Evolutionary conservation across 192 early-diverging fungal species (phyloP), one percentile per base, ranked within the genome.

Genomic region (Podila verticillata): DNA sequence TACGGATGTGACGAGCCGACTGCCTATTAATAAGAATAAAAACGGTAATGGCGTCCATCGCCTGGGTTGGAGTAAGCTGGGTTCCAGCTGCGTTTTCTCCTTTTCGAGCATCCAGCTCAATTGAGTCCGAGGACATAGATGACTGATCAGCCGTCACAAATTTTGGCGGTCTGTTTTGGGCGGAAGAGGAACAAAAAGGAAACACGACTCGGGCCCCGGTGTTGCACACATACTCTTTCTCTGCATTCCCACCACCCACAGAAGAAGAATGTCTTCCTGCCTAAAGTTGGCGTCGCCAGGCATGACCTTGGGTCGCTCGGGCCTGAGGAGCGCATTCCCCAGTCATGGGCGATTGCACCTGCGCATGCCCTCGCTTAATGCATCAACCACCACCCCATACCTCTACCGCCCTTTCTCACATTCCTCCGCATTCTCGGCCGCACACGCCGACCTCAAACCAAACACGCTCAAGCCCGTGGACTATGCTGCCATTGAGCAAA

Each of bases 401-500:
- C 7, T 62, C 61, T n/a, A 31, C 61, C 61, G 29, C 13, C 61
- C 34, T 19, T 66, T 66, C 49, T 60, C 62, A 5, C 34, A 57
- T 54, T 57, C 70, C 34, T 67, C 65, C 31, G 57, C 66, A 17
- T 64, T 67, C 58, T 63, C 74, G 7, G 57, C 68, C 13, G 10
- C 62, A 2, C 22, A 49, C 35, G 5, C 48, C 48, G 31, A 49
- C 56, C 39, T 34, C 57, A 32, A 60, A 29, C 44, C 57, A 35
- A 54, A 57, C 17, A 44, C 66, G 22, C 29, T 63, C 5, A 56
- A 70, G 28, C 71, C 70, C 17, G 15, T 91, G 7, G 82, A 93
- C 66, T 90, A 89, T 48, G 72, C 58, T 0, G 83, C 57, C 10
- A 86, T 93, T 6, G 92, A 93, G 73, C 30, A 80, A 28, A 93